phyloP scores from a whole-genome alignment of 139 green algal species.

The Closterium sp. region DNA sequence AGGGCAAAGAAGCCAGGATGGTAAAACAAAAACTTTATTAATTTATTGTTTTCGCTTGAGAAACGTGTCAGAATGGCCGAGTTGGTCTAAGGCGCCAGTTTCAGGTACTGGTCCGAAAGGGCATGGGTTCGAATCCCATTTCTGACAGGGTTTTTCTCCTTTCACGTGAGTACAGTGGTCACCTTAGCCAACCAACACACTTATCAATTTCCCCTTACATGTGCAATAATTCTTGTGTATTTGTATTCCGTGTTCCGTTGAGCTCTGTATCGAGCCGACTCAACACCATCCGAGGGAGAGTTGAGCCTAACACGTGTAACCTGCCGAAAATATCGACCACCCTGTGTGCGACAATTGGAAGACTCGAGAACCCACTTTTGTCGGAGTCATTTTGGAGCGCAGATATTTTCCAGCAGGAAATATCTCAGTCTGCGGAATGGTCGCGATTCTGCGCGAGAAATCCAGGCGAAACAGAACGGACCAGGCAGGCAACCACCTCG shows the following conservation, averaged over 20 bases:
- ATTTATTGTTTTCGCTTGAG: too few relatives aligned
- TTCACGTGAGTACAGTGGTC: too few relatives aligned
- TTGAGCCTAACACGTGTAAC: neutral
- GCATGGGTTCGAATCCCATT: neutral
- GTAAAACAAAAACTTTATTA: too few relatives aligned
- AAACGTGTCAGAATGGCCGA: too few relatives aligned
- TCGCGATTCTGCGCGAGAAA: neutral
- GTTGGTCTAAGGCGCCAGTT: neutral
- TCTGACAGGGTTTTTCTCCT: neutral
- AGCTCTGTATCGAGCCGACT: neutral
- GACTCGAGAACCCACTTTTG: neutral
- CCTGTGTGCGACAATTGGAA: neutral
- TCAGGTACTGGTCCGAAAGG: neutral
- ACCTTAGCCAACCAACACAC: too few relatives aligned
- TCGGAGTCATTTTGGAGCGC: neutral
- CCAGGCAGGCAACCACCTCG: neutral
- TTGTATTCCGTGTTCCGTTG: neutral
- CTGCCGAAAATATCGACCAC: neutral
- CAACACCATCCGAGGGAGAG: neutral
- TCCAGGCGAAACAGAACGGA: neutral
- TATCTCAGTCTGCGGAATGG: neutral
- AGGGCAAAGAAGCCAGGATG: too few relatives aligned
- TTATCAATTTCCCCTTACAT: too few relatives aligned
- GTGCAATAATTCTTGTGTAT: too few relatives aligned
- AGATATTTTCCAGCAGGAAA: neutral